Evolutionary conservation across 345 rosid genomes (phyloP), one percentile per base, ranked within the genome.

Genomic region (Corchorus capsularis): DNA sequence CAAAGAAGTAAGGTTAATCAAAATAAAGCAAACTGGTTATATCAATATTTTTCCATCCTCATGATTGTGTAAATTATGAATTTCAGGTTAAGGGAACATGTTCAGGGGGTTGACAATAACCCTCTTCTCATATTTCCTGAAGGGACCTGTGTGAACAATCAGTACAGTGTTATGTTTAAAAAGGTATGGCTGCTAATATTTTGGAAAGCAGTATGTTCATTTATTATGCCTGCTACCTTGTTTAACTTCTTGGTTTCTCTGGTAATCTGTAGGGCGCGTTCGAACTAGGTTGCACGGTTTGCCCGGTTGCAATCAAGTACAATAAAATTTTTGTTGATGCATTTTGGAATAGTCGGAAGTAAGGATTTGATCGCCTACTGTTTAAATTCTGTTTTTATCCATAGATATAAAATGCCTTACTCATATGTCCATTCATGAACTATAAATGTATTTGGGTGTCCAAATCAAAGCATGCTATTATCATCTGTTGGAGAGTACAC

Each of bases 111-210:
- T 79, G 97, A 94, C 83, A 96, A 86, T 79, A 94, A 94, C 71
- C 99, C 99, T 80, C 95, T 96, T 85, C 97, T 94, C 70, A 92
- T 96, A 84, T 96, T 96, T 86, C 99, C 99, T 19, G 98, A 96
- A 80, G 98, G 99, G 50, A 96, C 98, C 3, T 94, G 99, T 63
- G 98, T 96, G 67, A 94, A 94, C 83, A 96, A 96, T 77, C 93
- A 96, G 74, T 96, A 94, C 75, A 91, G 94, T 6, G 99, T 96
- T 61, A 96, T 96, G 99, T 96, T 96, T 80, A 96, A 96, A 85
- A 96, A 96, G 98, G 99, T 94, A 81, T 66, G 5, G 47, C 15
- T 69, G 5, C 54, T 68, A 54, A 45, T 57, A n/a, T 71, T 71
- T 68, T 63, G 68, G 61, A 47, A 41, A 67, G 70, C 47, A 43